Percentiles rank a stretch among this genome's conserved stretches.
phyloP scores from a whole-genome alignment of 345 rosid species.

The Brassica cretica region DNA sequence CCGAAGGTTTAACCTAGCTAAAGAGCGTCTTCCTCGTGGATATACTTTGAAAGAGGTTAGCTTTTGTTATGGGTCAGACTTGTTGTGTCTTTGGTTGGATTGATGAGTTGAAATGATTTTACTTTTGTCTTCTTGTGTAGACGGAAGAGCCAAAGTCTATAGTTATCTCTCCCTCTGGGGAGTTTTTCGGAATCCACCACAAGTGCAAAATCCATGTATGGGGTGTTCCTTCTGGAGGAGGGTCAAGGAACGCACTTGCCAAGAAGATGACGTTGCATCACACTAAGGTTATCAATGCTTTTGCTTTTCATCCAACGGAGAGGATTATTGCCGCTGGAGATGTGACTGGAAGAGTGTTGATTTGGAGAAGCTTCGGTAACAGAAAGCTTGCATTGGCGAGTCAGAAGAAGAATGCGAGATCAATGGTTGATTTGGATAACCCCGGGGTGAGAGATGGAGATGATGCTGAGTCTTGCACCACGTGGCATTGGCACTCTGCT shows the following conservation, averaged over 20 bases:
- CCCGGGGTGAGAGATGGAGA: slow-evolving; percentile 90
- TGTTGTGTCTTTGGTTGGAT: neutral
- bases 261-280: slow-evolving; percentile 79
- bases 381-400: slow-evolving; percentile 45
- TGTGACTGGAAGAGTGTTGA: slow-evolving; percentile 83
- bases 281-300: slow-evolving; percentile 60
- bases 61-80: neutral
- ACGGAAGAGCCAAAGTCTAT: slow-evolving; percentile 58
- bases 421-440: slow-evolving; percentile 49
- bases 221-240: slow-evolving; percentile 59
- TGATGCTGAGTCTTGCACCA: slow-evolving; percentile 92
- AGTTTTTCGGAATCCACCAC: slow-evolving; percentile 57
- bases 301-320: slow-evolving; percentile 86
- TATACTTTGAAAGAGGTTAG: slow-evolving; percentile 71
- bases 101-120: neutral
- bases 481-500: slow-evolving; percentile 88
- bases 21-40: slow-evolving; percentile 60
- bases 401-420: slow-evolving; percentile 29
- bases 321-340: slow-evolving; percentile 88
- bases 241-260: slow-evolving; percentile 44
- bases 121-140: slow-evolving; percentile 46
- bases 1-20: slow-evolving; percentile 70
- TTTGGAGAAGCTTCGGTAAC: slow-evolving; percentile 86
- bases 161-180: slow-evolving; percentile 62
- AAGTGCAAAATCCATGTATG: slow-evolving; percentile 66